These are phyloP conservation scores for Phylloporus sp. DNA, from an alignment of 768 basidiomycete genomes.

Conservation along the genomic window DNA sequence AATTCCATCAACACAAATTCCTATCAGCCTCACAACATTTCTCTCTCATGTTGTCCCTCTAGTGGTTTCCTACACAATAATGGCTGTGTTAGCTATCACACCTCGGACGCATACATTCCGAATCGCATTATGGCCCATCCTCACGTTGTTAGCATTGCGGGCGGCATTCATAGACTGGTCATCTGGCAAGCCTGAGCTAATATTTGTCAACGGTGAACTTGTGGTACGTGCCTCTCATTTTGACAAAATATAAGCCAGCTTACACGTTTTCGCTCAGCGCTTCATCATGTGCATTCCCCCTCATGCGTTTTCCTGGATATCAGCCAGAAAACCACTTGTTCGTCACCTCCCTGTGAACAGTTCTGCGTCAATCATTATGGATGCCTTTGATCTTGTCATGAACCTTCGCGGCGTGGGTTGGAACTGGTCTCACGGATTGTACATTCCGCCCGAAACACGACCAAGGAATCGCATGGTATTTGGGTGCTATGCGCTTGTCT, in stretches of 20 bases:
- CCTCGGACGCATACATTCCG: slow-evolving; percentile 44
- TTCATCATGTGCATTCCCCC: slow-evolving; percentile 8
- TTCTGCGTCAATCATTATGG: not conserved
- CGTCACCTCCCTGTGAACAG: not conserved
- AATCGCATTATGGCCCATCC: slow-evolving; percentile 44
- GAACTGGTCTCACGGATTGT: not conserved
- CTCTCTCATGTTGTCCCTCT: slow-evolving; percentile 39
- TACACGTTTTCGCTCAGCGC: slow-evolving; percentile 5
- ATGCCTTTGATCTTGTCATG: not conserved
- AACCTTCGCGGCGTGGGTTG: not conserved
- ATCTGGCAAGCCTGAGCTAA: not conserved
- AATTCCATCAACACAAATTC: not conserved
- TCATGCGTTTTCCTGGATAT: slow-evolving; percentile 13
- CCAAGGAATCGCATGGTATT: not conserved
- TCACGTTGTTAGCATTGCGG: slow-evolving; percentile 40
- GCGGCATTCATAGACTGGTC: slow-evolving; percentile 24
- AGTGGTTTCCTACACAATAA: slow-evolving; percentile 42
- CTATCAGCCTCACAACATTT: slow-evolving; percentile 36
- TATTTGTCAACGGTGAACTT: slow-evolving; percentile 8
- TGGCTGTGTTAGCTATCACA: slow-evolving; percentile 47
- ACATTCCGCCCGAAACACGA: not conserved
- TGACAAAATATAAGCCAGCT: no score
- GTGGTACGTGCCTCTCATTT: slow-evolving; percentile 1
- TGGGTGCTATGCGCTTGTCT: not conserved
- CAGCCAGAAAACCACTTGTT: slow-evolving; percentile 3